Evolutionary conservation across 2,329 filamentous ascomycete species (phyloP).

Genomic region (Monosporascus sp.): DNA sequence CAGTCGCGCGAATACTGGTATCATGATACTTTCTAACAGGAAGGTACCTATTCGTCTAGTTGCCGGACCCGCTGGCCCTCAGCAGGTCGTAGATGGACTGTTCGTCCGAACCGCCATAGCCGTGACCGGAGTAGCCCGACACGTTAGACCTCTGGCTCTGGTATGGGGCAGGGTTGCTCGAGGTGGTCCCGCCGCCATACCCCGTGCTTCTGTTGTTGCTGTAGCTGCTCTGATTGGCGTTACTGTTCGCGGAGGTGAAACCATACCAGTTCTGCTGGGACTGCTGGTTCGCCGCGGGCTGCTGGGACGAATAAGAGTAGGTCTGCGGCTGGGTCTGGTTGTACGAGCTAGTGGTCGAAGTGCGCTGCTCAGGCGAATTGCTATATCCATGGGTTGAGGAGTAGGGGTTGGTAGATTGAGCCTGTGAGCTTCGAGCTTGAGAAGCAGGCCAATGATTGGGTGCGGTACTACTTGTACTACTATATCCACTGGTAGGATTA

Average conservation of each 20-base stretch:
- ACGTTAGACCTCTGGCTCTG: slow-evolving; percentile 14
- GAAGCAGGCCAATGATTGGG: slow-evolving; percentile 21
- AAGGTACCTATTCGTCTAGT: slow-evolving; percentile 5
- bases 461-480: slow-evolving; percentile 7
- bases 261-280: slow-evolving; percentile 30
- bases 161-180: slow-evolving; percentile 10
- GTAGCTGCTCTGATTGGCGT: slow-evolving; percentile 14
- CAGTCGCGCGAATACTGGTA: background rate
- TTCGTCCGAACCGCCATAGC: slow-evolving; percentile 18
- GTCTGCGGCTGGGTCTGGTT: slow-evolving; percentile 24
- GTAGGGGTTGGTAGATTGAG: slow-evolving; percentile 15
- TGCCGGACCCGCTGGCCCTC: slow-evolving; percentile 13
- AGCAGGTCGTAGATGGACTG: slow-evolving; percentile 23
- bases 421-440: slow-evolving; percentile 13
- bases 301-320: slow-evolving; percentile 23
- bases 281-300: slow-evolving; percentile 20
- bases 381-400: background rate
- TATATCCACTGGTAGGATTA: slow-evolving; percentile 13
- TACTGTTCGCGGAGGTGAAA: slow-evolving; percentile 20
- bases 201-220: slow-evolving; percentile 14
- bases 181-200: slow-evolving; percentile 7
- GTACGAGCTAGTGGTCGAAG: slow-evolving; percentile 16
- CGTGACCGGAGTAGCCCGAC: slow-evolving; percentile 14
- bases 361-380: slow-evolving; percentile 16
- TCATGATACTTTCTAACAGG: background rate